Evolutionary conservation across 495 filamentous ascomycete genomes (phyloP), one percentile per base, ranked within the genome.

Genomic region (Penicillium lividum): DNA sequence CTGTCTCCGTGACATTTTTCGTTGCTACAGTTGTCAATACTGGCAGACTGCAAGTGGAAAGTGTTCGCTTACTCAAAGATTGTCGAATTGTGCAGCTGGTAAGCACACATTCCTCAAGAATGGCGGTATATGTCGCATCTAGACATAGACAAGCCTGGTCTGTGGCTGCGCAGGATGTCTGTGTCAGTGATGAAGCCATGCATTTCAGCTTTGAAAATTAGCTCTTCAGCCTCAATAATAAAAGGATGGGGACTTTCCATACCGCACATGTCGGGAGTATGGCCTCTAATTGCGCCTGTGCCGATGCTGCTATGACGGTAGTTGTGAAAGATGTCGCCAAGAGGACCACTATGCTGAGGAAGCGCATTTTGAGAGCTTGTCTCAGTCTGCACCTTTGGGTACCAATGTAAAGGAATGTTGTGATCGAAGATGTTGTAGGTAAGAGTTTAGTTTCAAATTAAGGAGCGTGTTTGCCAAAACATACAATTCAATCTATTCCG

Each of bases 1-100:
- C 59, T 16, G 64, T 59, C 16, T 58, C 47, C 0, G 71, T 72
- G 47, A 73, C 67, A 60, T 73, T 73, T 65, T 70, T 73, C 7
- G 71, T 72, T 25, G 67, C 69, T 68, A 46, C 11, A 3, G 4
- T 15, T 9, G 42, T 57, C 25, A 58, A 42, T 22, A 7, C 8
- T 36, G 9, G 31, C 6, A n/a, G 7, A 5, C 3, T 18, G 8
- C 1, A 31, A 44, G 13, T 28, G 3, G 45, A 42, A 0, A 9
- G 27, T n/a, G 15, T 8, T n/a, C 8, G 55, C 62, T 43, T 57
- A 72, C 69, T 65, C 45, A 72, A 42, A 5, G 65, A 66, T 45
- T 73, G 48, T 9, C 56, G 54, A 34, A 69, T 59, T 3, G 60
- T 68, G 54, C 71, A 74, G 18, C 48, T 66, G 3, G 42, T 11